phyloP scores from a whole-genome alignment of 2,329 filamentous ascomycete species.

The Xylariomycetidae sp. region DNA sequence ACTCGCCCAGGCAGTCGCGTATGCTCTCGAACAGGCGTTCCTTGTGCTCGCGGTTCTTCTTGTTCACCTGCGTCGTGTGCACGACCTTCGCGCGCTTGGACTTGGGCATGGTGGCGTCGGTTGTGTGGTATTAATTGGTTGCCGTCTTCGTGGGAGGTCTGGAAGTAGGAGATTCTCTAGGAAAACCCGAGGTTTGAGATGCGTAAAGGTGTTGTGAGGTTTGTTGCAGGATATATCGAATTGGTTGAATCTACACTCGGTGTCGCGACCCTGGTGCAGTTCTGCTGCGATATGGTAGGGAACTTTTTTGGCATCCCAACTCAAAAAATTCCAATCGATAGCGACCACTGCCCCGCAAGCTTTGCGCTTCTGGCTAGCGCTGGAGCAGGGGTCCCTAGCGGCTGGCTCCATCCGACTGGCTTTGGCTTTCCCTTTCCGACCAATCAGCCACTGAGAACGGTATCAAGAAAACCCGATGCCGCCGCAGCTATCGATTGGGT shows the following conservation, averaged over 20 bases:
- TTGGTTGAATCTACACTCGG: too few species aligned
- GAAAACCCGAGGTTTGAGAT: too few species aligned
- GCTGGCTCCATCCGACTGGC: too few species aligned
- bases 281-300: not conserved
- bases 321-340: constrained; percentile 21
- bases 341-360: constrained; percentile 10
- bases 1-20: constrained; percentile 75
- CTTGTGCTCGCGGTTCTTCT: constrained; percentile 91
- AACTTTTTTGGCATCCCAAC: constrained; percentile 9
- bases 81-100: constrained; percentile 89
- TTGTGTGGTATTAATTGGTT: constrained; percentile 2
- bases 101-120: constrained; percentile 68
- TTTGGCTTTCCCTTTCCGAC: too few species aligned
- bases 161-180: too few species aligned
- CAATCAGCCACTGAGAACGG: too few species aligned
- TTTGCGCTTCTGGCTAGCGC: not conserved
- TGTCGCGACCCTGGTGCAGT: too few species aligned
- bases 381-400: too few species aligned
- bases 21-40: constrained; percentile 84
- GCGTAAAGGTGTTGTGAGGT: constrained; percentile 2
- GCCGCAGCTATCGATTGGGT: too few species aligned
- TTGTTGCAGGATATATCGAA: too few species aligned
- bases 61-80: constrained; percentile 83
- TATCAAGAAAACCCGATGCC: too few species aligned
- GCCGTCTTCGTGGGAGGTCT: not conserved